Percentiles rank a stretch among this genome's conserved stretches.
These are phyloP conservation scores for Aspergillus sp. DNA, from an alignment of 2,329 filamentous ascomycete species.

Conservation along the genomic window DNA sequence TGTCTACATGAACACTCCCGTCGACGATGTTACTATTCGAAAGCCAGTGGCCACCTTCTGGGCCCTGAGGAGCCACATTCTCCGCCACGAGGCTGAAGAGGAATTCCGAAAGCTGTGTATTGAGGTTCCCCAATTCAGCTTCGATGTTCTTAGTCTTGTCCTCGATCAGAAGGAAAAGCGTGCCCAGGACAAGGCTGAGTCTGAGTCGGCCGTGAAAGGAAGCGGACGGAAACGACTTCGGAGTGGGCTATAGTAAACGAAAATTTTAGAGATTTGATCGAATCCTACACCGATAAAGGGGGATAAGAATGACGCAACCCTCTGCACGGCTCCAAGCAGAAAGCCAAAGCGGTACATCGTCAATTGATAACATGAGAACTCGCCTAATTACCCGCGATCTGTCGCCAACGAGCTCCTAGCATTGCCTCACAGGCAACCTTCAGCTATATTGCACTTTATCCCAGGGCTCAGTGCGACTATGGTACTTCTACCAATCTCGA, in stretches of 20 bases:
- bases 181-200: conserved; percentile 37
- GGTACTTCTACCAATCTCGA: not conserved
- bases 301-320: not conserved
- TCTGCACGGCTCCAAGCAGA: not conserved
- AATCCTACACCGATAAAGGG: not conserved
- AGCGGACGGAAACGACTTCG: conserved; percentile 44
- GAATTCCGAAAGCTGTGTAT: conserved; percentile 84
- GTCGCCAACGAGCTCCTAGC: not conserved
- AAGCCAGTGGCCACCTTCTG: conserved; percentile 88
- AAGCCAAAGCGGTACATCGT: not conserved
- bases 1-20: conserved; percentile 75
- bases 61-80: conserved; percentile 75
- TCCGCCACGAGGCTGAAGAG: conserved; percentile 80
- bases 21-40: conserved; percentile 71
- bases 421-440: not conserved
- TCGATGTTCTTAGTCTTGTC: conserved; percentile 74
- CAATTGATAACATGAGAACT: not conserved
- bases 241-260: conserved; percentile 25
- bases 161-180: conserved; percentile 49
- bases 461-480: not conserved
- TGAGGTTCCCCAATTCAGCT: conserved; percentile 88
- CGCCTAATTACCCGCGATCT: not conserved
- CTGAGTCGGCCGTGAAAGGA: conserved; percentile 36
- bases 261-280: not conserved
- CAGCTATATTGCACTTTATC: not conserved